Evolutionary conservation across 116 monocot genomes (phyloP).

Genomic region (Phalaenopsis hybrid): DNA sequence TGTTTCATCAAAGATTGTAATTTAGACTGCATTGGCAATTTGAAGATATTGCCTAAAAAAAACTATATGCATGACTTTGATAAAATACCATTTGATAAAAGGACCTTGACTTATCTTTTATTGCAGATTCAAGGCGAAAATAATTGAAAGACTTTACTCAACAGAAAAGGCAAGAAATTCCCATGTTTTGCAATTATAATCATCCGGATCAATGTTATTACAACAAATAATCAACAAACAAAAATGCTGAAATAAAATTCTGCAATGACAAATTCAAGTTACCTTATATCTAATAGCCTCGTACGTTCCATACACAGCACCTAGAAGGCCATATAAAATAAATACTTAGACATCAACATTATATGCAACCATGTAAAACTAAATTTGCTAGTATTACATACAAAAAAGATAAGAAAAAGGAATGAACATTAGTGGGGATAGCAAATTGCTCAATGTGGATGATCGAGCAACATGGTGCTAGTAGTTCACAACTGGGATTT

Average conservation of each 20-base stretch:
- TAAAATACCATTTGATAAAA: neutral
- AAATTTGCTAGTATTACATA: neutral
- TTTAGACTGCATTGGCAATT: neutral
- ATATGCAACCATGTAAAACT: neutral
- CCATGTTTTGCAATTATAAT: neutral
- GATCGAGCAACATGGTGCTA: neutral
- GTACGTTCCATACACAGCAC: conserved; percentile 92
- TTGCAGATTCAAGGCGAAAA: neutral
- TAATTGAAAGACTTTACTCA: neutral
- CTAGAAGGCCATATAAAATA: conserved; percentile 23
- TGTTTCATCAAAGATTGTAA: neutral
- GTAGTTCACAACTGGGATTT: no score
- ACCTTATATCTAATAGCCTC: conserved; percentile 90
- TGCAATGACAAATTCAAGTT: conserved; percentile 1
- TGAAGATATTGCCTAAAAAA: neutral
- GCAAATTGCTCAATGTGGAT: neutral
- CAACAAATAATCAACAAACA: neutral
- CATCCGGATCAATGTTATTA: neutral
- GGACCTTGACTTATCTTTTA: neutral
- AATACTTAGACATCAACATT: neutral
- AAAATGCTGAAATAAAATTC: neutral
- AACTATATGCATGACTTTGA: neutral
- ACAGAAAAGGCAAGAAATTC: neutral
- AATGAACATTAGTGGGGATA: neutral
- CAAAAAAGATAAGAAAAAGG: neutral